Evolutionary conservation across 257 asterid species (phyloP).

Genomic region (Primulina eburnea): DNA sequence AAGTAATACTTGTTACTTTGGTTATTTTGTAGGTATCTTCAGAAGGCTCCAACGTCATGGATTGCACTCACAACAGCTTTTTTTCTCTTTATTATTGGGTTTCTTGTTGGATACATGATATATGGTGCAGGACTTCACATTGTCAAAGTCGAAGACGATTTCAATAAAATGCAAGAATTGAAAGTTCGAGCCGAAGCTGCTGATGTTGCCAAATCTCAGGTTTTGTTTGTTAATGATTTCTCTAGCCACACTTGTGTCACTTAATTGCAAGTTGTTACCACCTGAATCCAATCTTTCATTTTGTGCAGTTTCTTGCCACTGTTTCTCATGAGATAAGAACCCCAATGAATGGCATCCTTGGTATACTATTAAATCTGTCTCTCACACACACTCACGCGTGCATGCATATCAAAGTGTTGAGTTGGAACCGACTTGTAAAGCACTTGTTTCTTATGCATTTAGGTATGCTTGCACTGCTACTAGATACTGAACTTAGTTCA

Average conservation of each 20-base stretch:
- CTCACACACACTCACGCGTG: too few species aligned
- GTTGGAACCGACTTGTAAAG: neutral
- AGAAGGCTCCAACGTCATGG: slow-evolving; percentile 69
- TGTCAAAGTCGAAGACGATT: slow-evolving; percentile 76
- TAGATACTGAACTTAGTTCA: slow-evolving; percentile 75
- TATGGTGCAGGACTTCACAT: slow-evolving; percentile 69
- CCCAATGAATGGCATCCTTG: slow-evolving; percentile 93
- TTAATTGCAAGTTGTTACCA: slow-evolving; percentile 13
- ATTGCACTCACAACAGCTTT: slow-evolving; percentile 52
- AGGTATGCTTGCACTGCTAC: slow-evolving; percentile 86
- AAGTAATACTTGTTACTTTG: slow-evolving; percentile 11
- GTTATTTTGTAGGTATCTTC: slow-evolving; percentile 58
- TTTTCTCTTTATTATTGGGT: slow-evolving; percentile 49
- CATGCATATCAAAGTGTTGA: neutral
- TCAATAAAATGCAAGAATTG: slow-evolving; percentile 62
- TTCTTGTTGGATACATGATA: slow-evolving; percentile 56
- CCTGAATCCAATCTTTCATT: slow-evolving; percentile 23
- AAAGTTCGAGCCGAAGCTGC: slow-evolving; percentile 93
- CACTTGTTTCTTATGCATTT: slow-evolving; percentile 23
- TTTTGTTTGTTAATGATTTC: slow-evolving; percentile 22
- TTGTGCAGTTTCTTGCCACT: slow-evolving; percentile 78
- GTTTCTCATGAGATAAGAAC: slow-evolving; percentile 98
- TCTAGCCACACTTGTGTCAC: neutral
- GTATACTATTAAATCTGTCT: slow-evolving; percentile 34
- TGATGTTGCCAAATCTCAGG: slow-evolving; percentile 95